Base-by-base conservation (phyloP, 768 basidiomycete species). In the Pleurotus giganteus region DNA sequence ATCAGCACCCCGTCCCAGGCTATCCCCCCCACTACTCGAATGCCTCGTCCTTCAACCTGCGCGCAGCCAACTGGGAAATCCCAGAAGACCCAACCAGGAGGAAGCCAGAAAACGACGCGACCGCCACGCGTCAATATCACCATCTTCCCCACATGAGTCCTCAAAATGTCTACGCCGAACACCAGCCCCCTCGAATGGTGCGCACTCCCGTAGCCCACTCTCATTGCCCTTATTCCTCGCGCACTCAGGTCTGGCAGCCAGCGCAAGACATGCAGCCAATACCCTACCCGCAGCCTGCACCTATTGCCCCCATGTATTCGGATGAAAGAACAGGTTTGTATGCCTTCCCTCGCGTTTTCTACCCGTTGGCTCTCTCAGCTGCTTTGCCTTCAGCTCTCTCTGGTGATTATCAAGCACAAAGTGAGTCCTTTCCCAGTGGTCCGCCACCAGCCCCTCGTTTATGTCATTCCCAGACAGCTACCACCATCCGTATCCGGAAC, bases 301-400 rank as follows among this genome's bases (percentile, higher is more conserved):
- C 71, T 46, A 64, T 80, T 34, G 57, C 76, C 6, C 73, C 75
- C 60, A 74, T 79, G 65, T 83, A 80, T 66, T 76, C 83, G 53
- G 82, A 80, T 60, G 82, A 85, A 61, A 79, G 82, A 57, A 76
- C 80, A 51, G 75, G 85, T 84, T 63, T 63, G 77, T 67, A n/a
- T n/a, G n/a, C n/a, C 55, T 49, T 46, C 31, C 27, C 56, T 47
- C 28, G 41, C 45, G 47, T 17, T 45, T 52, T 47, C 53, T 49
- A 46, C 55, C 54, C 53, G 46, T 46, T 53, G 36, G 57, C 50
- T 44, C 41, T 53, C 50, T 47, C 59, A 61, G 57, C 58, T 56
- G 61, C 37, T 56, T 55, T 27, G n/a, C 39, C 39, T n/a, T 44
- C 53, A 76, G 76, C 74, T 45, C 63, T 78, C 62, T 69, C 77